phyloP scores from a whole-genome alignment of 306 rosid species.

The Aeschynomene evenia region DNA sequence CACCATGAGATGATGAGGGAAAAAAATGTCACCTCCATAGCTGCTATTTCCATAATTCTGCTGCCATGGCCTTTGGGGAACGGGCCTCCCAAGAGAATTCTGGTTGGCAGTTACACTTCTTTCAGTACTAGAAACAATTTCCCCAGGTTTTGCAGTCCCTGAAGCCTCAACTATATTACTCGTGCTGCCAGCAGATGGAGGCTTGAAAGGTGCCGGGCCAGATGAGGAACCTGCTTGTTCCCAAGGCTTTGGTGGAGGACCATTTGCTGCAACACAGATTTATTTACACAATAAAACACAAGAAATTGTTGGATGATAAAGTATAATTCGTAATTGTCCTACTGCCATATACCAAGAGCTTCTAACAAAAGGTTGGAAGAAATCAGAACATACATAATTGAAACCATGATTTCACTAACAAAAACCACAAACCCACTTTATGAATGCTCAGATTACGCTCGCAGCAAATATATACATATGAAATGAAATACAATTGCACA shows the following conservation, averaged over 20 bases:
- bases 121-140: slow-evolving; percentile 72
- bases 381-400: not conserved
- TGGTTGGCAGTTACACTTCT: slow-evolving; percentile 43
- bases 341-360: not conserved
- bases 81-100: slow-evolving; percentile 71
- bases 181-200: slow-evolving; percentile 81
- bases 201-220: slow-evolving; percentile 86
- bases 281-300: not conserved
- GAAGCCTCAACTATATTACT: slow-evolving; percentile 96
- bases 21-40: slow-evolving; percentile 55
- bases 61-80: slow-evolving; percentile 96
- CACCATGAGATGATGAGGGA: not conserved
- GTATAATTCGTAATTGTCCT: not conserved
- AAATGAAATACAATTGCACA: not conserved
- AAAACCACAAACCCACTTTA: not conserved
- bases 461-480: not conserved
- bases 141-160: slow-evolving; percentile 94
- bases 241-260: slow-evolving; percentile 95
- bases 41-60: slow-evolving; percentile 61
- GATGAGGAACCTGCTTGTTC: slow-evolving; percentile 80
- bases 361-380: not conserved
- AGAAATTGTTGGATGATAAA: slow-evolving; percentile 1
- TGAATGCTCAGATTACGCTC: not conserved
- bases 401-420: not conserved
- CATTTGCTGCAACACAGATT: slow-evolving; percentile 52